Conservation (phyloP, 768 basidiomycete species). For the Boletus pseudo-olivaceus region DNA sequence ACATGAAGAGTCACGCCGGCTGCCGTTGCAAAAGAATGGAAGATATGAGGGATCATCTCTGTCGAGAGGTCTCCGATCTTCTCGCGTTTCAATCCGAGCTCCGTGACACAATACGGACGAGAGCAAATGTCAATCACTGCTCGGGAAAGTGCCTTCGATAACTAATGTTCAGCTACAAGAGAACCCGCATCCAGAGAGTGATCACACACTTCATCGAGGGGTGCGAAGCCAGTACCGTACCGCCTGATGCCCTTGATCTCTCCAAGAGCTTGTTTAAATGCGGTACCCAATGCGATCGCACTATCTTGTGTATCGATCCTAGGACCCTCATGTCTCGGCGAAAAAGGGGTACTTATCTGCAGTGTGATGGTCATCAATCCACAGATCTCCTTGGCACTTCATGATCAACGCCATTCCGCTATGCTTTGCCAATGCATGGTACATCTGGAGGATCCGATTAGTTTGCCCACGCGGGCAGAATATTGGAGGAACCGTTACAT, state of each 20-base stretch:
- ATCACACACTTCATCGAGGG: slow-evolving; percentile 83
- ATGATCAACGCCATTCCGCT: slow-evolving; percentile 88
- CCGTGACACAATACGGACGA: slow-evolving; percentile 91
- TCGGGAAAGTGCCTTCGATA: slow-evolving; percentile 78
- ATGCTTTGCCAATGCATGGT: slow-evolving; percentile 95
- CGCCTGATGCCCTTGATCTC: slow-evolving; percentile 92
- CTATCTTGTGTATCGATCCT: slow-evolving; percentile 63
- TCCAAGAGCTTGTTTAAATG: slow-evolving; percentile 93
- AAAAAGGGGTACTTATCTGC: slow-evolving; percentile 72
- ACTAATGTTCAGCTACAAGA: not conserved
- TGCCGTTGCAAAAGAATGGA: slow-evolving; percentile 97
- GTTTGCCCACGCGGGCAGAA: not conserved
- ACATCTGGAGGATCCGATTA: slow-evolving; percentile 65
- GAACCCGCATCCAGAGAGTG: not conserved
- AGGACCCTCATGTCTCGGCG: slow-evolving; percentile 16
- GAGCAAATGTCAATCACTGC: slow-evolving; percentile 99
- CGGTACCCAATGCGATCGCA: slow-evolving; percentile 81
- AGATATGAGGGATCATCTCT: slow-evolving; percentile 97
- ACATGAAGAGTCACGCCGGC: slow-evolving; percentile 93
- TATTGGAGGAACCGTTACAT: slow-evolving; percentile 49
- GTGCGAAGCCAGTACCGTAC: slow-evolving; percentile 96
- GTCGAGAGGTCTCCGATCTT: slow-evolving; percentile 94
- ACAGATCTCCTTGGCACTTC: slow-evolving; percentile 91
- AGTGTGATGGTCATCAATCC: slow-evolving; percentile 98
- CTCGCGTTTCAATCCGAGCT: slow-evolving; percentile 83